Conservation (phyloP, 306 rosid genomes). For the Pterocarpus santalinus region DNA sequence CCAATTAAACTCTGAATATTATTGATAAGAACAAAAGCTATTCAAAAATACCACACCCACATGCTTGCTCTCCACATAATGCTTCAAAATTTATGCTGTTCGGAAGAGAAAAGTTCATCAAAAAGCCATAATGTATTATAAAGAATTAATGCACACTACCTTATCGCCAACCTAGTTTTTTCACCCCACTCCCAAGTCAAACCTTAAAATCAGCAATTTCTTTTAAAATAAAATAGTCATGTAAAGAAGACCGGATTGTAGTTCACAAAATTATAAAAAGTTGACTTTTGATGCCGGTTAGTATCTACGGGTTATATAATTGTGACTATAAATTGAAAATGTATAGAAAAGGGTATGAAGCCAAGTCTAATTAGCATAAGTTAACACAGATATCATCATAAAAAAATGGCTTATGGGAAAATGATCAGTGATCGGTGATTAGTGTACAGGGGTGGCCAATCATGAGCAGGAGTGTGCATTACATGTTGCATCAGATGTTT, state of each 20-base stretch:
- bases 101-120: not conserved
- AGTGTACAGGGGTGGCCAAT: slow-evolving; percentile 38
- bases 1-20: no score
- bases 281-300: slow-evolving; percentile 2
- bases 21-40: not conserved
- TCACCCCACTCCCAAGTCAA: not conserved
- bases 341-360: not conserved
- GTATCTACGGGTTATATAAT: not conserved
- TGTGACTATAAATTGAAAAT: slow-evolving; percentile 5
- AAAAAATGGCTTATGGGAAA: slow-evolving; percentile 16
- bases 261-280: not conserved
- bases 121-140: not conserved
- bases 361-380: not conserved
- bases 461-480: slow-evolving; percentile 29
- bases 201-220: not conserved
- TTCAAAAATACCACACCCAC: not conserved
- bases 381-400: slow-evolving; percentile 2
- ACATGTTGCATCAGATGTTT: slow-evolving; percentile 48
- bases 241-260: not conserved
- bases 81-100: not conserved
- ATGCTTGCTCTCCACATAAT: not conserved
- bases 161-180: not conserved
- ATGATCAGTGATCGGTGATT: not conserved
- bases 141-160: not conserved
- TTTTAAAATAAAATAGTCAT: not conserved